These are phyloP conservation scores for Neurospora sp. DNA, from an alignment of 2,329 filamentous ascomycete genomes.

Conservation along the genomic window DNA sequence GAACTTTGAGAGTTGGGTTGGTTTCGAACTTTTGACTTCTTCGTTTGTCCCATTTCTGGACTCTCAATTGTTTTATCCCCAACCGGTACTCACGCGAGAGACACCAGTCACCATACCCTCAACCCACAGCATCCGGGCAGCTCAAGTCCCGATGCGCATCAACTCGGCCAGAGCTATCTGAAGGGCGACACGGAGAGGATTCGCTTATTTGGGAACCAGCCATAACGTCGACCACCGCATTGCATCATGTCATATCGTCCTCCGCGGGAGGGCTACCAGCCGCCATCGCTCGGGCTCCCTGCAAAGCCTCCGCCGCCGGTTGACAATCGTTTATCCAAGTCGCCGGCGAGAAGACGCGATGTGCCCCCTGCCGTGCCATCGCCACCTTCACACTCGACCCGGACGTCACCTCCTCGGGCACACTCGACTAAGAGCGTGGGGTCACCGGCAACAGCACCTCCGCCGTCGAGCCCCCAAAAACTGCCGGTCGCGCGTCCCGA, in stretches of 20 bases:
- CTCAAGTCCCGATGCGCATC: background rate
- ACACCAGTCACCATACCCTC: background rate
- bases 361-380: slow-evolving; percentile 53
- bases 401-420: slow-evolving; percentile 44
- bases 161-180: background rate
- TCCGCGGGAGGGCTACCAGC: slow-evolving; percentile 46
- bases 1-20: background rate
- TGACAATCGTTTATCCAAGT: slow-evolving; percentile 36
- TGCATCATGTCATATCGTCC: slow-evolving; percentile 35
- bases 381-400: slow-evolving; percentile 44
- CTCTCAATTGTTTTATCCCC: background rate
- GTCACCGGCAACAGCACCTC: slow-evolving; percentile 25
- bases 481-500: slow-evolving; percentile 28
- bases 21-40: background rate
- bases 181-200: background rate
- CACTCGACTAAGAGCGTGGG: slow-evolving; percentile 32
- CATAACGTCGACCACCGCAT: slow-evolving; percentile 1
- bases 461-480: slow-evolving; percentile 27
- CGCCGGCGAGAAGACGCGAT: slow-evolving; percentile 40
- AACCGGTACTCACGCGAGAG: background rate
- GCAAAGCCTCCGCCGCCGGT: slow-evolving; percentile 24
- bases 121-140: background rate
- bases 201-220: background rate
- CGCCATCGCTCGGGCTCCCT: slow-evolving; percentile 31
- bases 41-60: background rate